Percentiles rank a stretch among this genome's conserved stretches.
phyloP scores from a whole-genome alignment of 1,284 basidiomycete genomes.

The Ganoderma resinaceum region DNA sequence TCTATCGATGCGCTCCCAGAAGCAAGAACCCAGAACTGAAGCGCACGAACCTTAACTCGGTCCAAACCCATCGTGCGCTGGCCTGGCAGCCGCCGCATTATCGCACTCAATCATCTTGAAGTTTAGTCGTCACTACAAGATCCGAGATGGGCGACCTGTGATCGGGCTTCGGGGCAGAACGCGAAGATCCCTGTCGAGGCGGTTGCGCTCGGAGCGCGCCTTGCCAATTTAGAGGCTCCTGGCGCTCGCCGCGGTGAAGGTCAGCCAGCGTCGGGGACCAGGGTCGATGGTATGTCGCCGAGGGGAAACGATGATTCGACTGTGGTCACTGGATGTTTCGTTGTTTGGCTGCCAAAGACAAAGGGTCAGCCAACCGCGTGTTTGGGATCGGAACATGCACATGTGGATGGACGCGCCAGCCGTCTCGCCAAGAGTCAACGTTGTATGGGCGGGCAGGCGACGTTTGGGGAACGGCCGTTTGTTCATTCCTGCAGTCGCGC shows the following conservation, averaged over 20 bases:
- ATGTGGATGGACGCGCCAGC: slow-evolving; percentile 18
- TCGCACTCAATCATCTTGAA: slow-evolving; percentile 21
- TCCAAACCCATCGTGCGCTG: slow-evolving; percentile 2
- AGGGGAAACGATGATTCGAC: not conserved
- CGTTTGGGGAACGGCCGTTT: slow-evolving; percentile 12
- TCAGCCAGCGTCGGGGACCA: slow-evolving; percentile 2
- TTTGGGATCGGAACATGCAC: slow-evolving; percentile 20
- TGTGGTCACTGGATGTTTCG: not conserved
- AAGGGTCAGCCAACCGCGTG: slow-evolving; percentile 18
- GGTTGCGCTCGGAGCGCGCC: slow-evolving; percentile 16
- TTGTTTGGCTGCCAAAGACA: slow-evolving; percentile 12
- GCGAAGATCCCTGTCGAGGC: slow-evolving; percentile 20
- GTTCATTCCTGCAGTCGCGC: slow-evolving; percentile 11
- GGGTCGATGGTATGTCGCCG: not conserved
- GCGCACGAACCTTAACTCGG: slow-evolving; percentile 20
- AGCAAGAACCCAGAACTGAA: slow-evolving; percentile 8
- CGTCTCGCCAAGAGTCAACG: slow-evolving; percentile 11
- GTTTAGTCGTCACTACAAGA: slow-evolving; percentile 23
- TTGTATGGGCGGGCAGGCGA: slow-evolving; percentile 16
- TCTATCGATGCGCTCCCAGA: slow-evolving; percentile 24
- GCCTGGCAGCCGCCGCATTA: slow-evolving; percentile 16
- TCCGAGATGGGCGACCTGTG: slow-evolving; percentile 32
- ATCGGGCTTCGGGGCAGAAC: slow-evolving; percentile 16
- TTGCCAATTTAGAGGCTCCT: slow-evolving; percentile 10
- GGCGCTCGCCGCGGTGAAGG: slow-evolving; percentile 9